phyloP scores from a whole-genome alignment of 768 basidiomycete genomes.

The Kwoniella mangroviensis region DNA sequence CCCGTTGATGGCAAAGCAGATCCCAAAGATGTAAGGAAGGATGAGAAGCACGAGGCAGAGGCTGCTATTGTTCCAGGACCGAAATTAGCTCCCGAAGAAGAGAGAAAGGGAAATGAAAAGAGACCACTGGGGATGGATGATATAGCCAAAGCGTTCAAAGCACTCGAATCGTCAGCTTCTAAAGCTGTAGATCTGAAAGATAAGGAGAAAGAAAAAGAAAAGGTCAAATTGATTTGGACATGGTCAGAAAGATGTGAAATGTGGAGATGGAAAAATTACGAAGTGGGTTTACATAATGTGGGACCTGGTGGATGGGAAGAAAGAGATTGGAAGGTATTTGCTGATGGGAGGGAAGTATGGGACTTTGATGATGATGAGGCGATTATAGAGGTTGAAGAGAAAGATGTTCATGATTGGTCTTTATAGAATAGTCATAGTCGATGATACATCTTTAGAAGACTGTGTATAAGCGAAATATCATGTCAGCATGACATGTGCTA shows the following conservation, averaged over 20 bases:
- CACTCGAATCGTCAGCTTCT: conserved; percentile 10
- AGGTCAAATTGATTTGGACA: conserved; percentile 41
- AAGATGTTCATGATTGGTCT: conserved; percentile 50
- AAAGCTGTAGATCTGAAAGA: conserved; percentile 1
- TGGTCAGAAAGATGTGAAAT: conserved; percentile 38
- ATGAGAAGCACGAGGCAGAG: conserved; percentile 34
- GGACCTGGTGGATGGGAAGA: conserved; percentile 50
- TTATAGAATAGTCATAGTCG: conserved; percentile 15
- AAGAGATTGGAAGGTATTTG: conserved; percentile 52
- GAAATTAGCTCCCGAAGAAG: conserved; percentile 4
- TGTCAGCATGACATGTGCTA: too few species aligned
- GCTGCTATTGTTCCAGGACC: conserved; percentile 17
- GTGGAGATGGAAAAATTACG: conserved; percentile 51
- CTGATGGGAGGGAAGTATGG: conserved; percentile 43
- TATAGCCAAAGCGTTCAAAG: conserved; percentile 40
- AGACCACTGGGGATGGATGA: conserved; percentile 36
- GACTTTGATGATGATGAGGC: conserved; percentile 39
- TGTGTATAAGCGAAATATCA: too few species aligned
- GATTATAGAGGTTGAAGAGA: conserved; percentile 32
- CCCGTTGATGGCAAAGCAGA: conserved; percentile 13
- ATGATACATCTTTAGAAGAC: too few species aligned
- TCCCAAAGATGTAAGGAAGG: conserved; percentile 5
- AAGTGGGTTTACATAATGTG: conserved; percentile 29
- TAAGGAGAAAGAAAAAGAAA: conserved; percentile 1
- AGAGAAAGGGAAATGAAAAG: conserved; percentile 29